These are phyloP conservation scores for Fistulinella cinereoalba DNA, from an alignment of 1,284 basidiomycete genomes.

Conservation along the genomic window DNA sequence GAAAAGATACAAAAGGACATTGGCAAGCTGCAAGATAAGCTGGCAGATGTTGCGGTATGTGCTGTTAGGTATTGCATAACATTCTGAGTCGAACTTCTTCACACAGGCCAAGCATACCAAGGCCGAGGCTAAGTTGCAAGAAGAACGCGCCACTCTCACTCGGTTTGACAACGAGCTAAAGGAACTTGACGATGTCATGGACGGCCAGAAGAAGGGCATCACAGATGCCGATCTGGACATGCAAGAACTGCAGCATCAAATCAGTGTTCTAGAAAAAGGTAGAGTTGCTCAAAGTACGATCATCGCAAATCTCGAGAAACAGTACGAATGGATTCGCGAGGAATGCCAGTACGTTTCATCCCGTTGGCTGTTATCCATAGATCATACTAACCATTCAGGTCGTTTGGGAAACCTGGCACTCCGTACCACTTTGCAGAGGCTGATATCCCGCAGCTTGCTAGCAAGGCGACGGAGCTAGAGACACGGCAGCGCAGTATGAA, in stretches of 20 bases:
- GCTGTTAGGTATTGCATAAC: background rate
- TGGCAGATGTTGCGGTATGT: slow-evolving; percentile 53
- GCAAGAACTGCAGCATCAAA: slow-evolving; percentile 56
- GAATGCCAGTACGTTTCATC: slow-evolving; percentile 64
- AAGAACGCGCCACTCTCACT: slow-evolving; percentile 82
- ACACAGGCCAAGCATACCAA: slow-evolving; percentile 54
- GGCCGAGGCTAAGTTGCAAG: slow-evolving; percentile 72
- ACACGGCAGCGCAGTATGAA: slow-evolving; percentile 84
- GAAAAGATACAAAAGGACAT: slow-evolving; percentile 65
- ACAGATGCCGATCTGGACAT: slow-evolving; percentile 70
- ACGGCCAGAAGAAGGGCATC: slow-evolving; percentile 77
- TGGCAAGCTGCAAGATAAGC: slow-evolving; percentile 52
- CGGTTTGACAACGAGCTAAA: slow-evolving; percentile 88
- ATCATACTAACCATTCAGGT: slow-evolving; percentile 36
- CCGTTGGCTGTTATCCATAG: background rate
- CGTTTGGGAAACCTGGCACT: slow-evolving; percentile 81
- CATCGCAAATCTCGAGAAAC: slow-evolving; percentile 70
- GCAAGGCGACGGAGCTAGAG: slow-evolving; percentile 76
- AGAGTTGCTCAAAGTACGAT: slow-evolving; percentile 43
- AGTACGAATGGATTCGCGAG: slow-evolving; percentile 85
- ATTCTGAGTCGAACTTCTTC: background rate
- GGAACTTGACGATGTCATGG: slow-evolving; percentile 78
- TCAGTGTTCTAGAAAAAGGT: slow-evolving; percentile 53
- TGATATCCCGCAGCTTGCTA: slow-evolving; percentile 64
- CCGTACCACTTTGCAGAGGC: slow-evolving; percentile 82